Base-by-base conservation (phyloP, 495 filamentous ascomycete species). In the Penicillium longicatenatum region DNA sequence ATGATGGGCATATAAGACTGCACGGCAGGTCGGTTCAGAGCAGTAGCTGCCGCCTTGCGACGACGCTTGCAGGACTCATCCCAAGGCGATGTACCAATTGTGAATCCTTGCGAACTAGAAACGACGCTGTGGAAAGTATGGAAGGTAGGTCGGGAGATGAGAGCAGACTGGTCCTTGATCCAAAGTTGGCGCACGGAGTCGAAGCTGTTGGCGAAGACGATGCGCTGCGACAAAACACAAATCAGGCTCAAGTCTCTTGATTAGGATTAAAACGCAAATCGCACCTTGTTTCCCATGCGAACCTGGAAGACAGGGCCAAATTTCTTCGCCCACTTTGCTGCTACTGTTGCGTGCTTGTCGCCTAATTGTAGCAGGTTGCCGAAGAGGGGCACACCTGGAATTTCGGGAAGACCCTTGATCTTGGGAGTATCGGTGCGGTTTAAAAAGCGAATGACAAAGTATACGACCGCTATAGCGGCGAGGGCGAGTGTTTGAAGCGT, bases 71-170 rank as follows among this genome's bases (percentile, higher is more conserved):
- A 89, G 42, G 82, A 86, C 52, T 89, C 87, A 64, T 89, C 86
- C 86, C 86, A 91, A 0, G 88, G 88, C 0, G 84, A 87, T 0
- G 88, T 89, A 6, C 88, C 88, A 58, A 91, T 88, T 0, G 86
- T 89, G 65, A 87, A 89, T 8, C 86, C 86, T 71, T 88, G 85
- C 16, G 83, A 86, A 58, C 75, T 82, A 41, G 85, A 88, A 7
- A 89, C 85, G 6, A 89, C 86, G 33, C 76, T 85, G 63, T 90
- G 87, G 75, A 89, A 89, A 1, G 87, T 89, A 65, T 89, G 85
- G 52, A 89, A 83, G 1, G 77, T 88, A 0, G 87, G 87, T 7
- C 87, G 80, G 3, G 86, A 89, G 61, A 89, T 87, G 26, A 89
- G 75, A n/a, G 85, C 82, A 0, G 84, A 85, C 63, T 87, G 84